A percentile compares a stretch with the other conserved stretches of the same genome.
Evolutionary conservation across 257 asterid species (phyloP).

Genomic region (Solanum etuberosum): DNA sequence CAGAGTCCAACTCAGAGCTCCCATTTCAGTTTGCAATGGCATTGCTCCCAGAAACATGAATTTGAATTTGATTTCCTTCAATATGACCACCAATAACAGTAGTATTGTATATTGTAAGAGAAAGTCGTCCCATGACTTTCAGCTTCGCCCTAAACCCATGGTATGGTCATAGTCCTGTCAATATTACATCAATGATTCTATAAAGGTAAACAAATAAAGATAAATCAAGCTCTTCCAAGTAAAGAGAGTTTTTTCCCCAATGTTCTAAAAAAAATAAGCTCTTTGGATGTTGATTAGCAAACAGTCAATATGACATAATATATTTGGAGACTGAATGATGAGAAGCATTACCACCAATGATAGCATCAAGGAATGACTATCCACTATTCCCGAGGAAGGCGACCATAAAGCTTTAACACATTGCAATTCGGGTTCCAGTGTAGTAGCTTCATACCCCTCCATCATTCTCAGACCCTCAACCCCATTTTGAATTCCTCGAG

Average conservation of each 20-base stretch:
- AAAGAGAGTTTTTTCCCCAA: background rate
- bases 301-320: background rate
- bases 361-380: slow-evolving; percentile 66
- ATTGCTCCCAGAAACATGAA: slow-evolving; percentile 44
- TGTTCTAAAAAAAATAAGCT: background rate
- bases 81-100: slow-evolving; percentile 56
- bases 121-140: slow-evolving; percentile 60
- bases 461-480: slow-evolving; percentile 50
- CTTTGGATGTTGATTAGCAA: background rate
- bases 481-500: slow-evolving; percentile 56
- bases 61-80: slow-evolving; percentile 31
- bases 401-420: slow-evolving; percentile 65
- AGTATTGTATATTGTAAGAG: slow-evolving; percentile 51
- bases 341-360: slow-evolving; percentile 45
- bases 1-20: slow-evolving; percentile 34
- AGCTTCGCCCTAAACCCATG: slow-evolving; percentile 74
- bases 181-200: slow-evolving; percentile 26
- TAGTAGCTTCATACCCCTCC: slow-evolving; percentile 47
- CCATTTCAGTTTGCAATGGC: slow-evolving; percentile 30
- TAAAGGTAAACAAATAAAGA: slow-evolving; percentile 1
- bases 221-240: background rate
- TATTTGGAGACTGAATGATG: background rate
- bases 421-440: slow-evolving; percentile 53
- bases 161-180: slow-evolving; percentile 39
- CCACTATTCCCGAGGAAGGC: slow-evolving; percentile 71